Evolutionary conservation across 2,329 filamentous ascomycete genomes (phyloP), one percentile per base, ranked within the genome.

Genomic region (Xylariaceae sp.): DNA sequence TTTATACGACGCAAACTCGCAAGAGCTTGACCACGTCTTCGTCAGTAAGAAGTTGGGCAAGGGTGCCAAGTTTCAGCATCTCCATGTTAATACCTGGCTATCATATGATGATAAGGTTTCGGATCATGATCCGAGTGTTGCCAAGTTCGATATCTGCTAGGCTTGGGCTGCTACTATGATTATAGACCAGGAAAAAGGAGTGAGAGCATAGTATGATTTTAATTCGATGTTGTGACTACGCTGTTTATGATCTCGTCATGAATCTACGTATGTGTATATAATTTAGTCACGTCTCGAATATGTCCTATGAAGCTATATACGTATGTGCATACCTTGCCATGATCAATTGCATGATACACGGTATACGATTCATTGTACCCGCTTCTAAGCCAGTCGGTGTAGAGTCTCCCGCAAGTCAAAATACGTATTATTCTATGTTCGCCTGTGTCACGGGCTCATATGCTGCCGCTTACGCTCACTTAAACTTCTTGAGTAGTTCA

Each of bases 1-100:
- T 70, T 74, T 88, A 1, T 91, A 82, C 60, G 87, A 89, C 63
- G 84, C 83, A 80, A 90, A 89, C 73, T 81, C 82, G 56, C 84
- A 91, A 76, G 81, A 87, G 67, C 77, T 91, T 16, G 88, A 91
- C 71, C 88, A 91, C 74, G 84, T 89, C 74, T 90, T 82, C 64
- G 80, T 76, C 12, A 61, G 54, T 14, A 41, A 44, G 33, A 39
- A 33, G 69, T 12, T 55, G 24, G 68, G 71, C 3, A 69, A 69
- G 31, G 73, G 44, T 23, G 58, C 78, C 14, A 72, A 77, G 65
- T 84, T 85, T 63, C 85, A 90, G 77, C 87, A 91, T 72, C 68
- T 91, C 23, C 88, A 91, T 74, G 76, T 90, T 48, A 91, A 90
- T 71, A 86, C 87, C 3, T 91, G 88, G 88, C 79, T 83, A 46